Evolutionary conservation across 345 rosid species (phyloP), one percentile per base, ranked within the genome.

Genomic region (Euclidium syriacum): DNA sequence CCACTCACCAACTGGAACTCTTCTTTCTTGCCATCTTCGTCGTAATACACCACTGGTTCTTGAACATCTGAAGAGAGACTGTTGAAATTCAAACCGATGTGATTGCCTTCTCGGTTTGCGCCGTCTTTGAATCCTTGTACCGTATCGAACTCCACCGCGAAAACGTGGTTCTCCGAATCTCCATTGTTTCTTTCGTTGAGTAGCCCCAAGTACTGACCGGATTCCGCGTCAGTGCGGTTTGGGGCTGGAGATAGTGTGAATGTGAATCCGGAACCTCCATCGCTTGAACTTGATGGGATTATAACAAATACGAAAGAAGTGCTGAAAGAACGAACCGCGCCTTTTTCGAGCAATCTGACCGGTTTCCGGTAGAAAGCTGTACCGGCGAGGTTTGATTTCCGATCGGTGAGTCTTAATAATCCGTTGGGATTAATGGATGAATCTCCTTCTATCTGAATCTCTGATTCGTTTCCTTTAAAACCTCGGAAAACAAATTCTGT

Each of bases 131-230:
- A 70, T 7, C 91, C 91, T 48, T 61, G 82, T 3, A 79, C 80
- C 0, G 88, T 82, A 62, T 83, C 88, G 29, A 85, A 78, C 20
- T 85, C 92, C 1, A 85, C 80, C 0, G 85, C 85, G 19, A 85
- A 73, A 24, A 85, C 66, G 39, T 78, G 83, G 59, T 85, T 79
- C 0, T 54, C 10, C 2, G 4, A 0, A 0, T 61, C 4, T 7
- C 58, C 67, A 2, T 79, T 15, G 29, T 33, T 75, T 0, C 5
- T 0, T 0, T 8, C 0, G 63, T 71, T 85, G 66, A 85, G 70
- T 4, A 85, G 71, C 3, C 92, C 88, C 0, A 85, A 75, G 10
- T 12, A 78, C 26, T 83, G 92, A 1, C 12, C 83, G 0, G 78
- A n/a, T 0, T 10, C 25, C 0, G 77, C 85, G 0, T 54, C 75